phyloP scores from a whole-genome alignment of 768 basidiomycete species.

The Mycena capillaripes region DNA sequence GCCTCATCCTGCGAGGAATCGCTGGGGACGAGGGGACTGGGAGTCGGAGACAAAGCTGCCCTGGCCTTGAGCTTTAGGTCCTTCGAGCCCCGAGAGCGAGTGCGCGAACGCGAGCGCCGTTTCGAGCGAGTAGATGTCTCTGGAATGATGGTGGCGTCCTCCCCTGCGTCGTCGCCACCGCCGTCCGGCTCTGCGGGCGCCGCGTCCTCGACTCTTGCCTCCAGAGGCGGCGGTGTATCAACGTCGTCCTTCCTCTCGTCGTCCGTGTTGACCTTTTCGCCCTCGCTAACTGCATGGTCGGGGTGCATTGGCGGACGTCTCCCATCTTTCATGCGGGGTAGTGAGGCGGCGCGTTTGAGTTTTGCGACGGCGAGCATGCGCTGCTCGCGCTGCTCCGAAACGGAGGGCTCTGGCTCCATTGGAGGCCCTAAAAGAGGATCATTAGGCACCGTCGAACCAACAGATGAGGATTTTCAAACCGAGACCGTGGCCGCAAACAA shows the following conservation, averaged over 20 bases:
- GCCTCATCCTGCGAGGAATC: conserved; percentile 84
- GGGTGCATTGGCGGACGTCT: conserved; percentile 89
- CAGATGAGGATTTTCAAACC: neutral
- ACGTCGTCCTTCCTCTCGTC: conserved; percentile 52
- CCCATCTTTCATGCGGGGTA: conserved; percentile 93
- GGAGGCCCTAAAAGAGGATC: conserved; percentile 24
- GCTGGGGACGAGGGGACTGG: conserved; percentile 60
- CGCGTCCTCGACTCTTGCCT: conserved; percentile 41
- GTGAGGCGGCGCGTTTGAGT: conserved; percentile 91
- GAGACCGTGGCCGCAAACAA: conserved; percentile 26
- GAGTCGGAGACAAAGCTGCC: conserved; percentile 61
- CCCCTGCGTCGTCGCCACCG: conserved; percentile 47
- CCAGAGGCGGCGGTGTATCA: conserved; percentile 44
- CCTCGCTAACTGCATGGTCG: conserved; percentile 87
- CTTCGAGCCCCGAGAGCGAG: conserved; percentile 81
- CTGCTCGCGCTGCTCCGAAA: conserved; percentile 73
- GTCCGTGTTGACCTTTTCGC: conserved; percentile 69
- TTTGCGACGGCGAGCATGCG: conserved; percentile 91
- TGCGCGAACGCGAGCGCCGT: conserved; percentile 84
- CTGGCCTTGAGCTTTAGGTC: conserved; percentile 77
- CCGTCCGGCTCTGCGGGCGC: conserved; percentile 51
- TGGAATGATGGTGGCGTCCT: conserved; percentile 57
- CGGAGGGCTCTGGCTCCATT: conserved; percentile 53
- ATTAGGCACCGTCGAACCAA: neutral
- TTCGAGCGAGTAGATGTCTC: conserved; percentile 65